Percentiles rank a stretch among this genome's conserved stretches.
phyloP scores from a whole-genome alignment of 768 basidiomycete species.

The Xerocomellus amylosporus region DNA sequence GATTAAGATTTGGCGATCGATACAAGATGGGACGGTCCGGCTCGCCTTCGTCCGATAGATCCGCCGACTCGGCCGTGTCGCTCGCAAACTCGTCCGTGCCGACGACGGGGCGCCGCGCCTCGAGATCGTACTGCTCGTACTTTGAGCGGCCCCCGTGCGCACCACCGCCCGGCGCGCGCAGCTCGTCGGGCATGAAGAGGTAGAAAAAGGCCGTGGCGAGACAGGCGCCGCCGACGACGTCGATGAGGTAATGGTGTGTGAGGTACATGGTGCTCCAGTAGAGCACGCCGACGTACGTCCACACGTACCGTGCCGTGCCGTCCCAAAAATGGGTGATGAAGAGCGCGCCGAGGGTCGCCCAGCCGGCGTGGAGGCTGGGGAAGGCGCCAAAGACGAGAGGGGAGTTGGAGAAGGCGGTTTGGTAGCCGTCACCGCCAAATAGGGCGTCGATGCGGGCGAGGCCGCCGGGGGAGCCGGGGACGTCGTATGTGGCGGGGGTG shows the following conservation, averaged over 20 bases:
- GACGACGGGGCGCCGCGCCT: no score
- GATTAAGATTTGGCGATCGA: constrained; percentile 54
- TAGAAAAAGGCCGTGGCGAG: constrained; percentile 88
- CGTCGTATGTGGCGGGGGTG: constrained; percentile 90
- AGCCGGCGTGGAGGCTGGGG: constrained; percentile 88
- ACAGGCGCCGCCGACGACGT: constrained; percentile 92
- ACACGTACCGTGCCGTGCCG: constrained; percentile 58
- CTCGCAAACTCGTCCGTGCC: no score
- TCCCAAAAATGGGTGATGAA: constrained; percentile 97
- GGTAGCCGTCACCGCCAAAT: constrained; percentile 75
- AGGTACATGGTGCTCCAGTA: constrained; percentile 99
- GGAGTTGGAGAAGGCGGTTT: constrained; percentile 75
- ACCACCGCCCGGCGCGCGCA: constrained; percentile 53
- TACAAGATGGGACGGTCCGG: constrained; percentile 49
- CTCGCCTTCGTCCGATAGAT: constrained; percentile 6
- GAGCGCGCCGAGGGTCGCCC: constrained; percentile 88
- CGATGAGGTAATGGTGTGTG: constrained; percentile 97
- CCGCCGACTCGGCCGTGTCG: no score
- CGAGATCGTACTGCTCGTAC: no score
- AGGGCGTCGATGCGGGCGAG: constrained; percentile 88
- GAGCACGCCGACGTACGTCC: constrained; percentile 80
- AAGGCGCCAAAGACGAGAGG: constrained; percentile 97
- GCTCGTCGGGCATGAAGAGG: constrained; percentile 78
- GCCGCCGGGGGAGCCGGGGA: constrained; percentile 92
- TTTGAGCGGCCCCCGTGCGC: constrained; percentile 44